Percentiles rank a stretch among this genome's conserved stretches.
These are phyloP conservation scores for Pseudocercospora cruenta DNA, from an alignment of 2,329 filamentous ascomycete species.

Conservation along the genomic window DNA sequence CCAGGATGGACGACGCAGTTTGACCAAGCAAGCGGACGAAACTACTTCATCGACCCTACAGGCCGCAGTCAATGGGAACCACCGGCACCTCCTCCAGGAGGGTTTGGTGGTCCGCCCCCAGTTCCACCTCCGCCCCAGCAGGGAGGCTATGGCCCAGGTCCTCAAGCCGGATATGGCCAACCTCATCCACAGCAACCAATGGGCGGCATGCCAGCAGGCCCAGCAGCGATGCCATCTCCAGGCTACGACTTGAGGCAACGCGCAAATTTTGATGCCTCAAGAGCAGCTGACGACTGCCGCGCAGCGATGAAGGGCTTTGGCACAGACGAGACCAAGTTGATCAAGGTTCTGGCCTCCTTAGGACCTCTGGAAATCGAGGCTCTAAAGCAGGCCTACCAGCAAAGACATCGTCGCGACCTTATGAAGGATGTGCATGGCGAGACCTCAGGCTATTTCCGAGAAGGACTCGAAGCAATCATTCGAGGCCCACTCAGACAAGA, in stretches of 20 bases:
- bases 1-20: conserved; percentile 24
- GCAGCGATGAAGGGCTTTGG: conserved; percentile 93
- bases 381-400: conserved; percentile 68
- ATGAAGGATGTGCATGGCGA: conserved; percentile 77
- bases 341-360: conserved; percentile 69
- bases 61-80: conserved; percentile 22
- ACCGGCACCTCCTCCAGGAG: conserved; percentile 23
- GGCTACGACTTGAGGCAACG: conserved; percentile 76
- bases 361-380: conserved; percentile 77
- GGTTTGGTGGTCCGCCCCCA: conserved; percentile 28
- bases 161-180: conserved; percentile 15
- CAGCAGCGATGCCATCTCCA: conserved; percentile 67
- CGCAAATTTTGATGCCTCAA: conserved; percentile 66
- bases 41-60: conserved; percentile 21
- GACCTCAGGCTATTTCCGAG: conserved; percentile 71
- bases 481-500: conserved; percentile 81
- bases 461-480: conserved; percentile 73
- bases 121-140: conserved; percentile 28
- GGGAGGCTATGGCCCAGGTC: conserved; percentile 24
- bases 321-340: conserved; percentile 79
- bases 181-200: conserved; percentile 23
- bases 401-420: conserved; percentile 68
- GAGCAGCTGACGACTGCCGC: conserved; percentile 72
- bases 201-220: conserved; percentile 33
- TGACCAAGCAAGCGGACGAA: conserved; percentile 18